Evolutionary conservation across 2,329 filamentous ascomycete genomes (phyloP), one percentile per base, ranked within the genome.

Genomic region (Beauveria australis): DNA sequence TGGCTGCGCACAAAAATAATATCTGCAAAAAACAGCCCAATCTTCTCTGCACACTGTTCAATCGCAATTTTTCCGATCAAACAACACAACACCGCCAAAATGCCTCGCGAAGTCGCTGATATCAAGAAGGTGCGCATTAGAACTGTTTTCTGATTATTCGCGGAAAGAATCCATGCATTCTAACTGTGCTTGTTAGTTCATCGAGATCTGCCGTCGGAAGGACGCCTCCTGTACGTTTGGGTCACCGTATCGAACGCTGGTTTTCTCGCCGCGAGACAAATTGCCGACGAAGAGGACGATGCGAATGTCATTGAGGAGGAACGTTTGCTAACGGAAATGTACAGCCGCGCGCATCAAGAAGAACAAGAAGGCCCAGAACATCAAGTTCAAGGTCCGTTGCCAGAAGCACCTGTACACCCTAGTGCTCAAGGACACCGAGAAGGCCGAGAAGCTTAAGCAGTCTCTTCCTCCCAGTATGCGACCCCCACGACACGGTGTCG

Each of bases 321-420:
- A n/a, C 12, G 12, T 26, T 16, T 52, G 7, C 56, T 59, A 64
- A 60, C 55, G 54, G 46, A 48, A 59, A 53, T 47, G 48, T 72
- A 66, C 72, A 93, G 89, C 89, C 80, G 89, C 89, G 75, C 88
- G 89, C 79, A 91, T 93, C 85, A 93, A 97, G 92, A 94, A 95
- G 86, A 96, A 88, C 87, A 89, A 87, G 80, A 88, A 89, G 82
- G 82, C 83, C 75, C 85, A 88, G 78, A 88, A 93, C 85, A 92
- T 94, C 88, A 99, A 99, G 89, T 97, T 99, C 92, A 99, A 99
- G 91, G 93, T 99, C 86, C 91, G 94, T 80, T 97, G 94, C 89
- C 85, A 91, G 78, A 87, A 88, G 75, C 88, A 94, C 85, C 85
- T 99, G 71, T 99, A 99, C 89, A 97, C 94, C 71, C 88, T 99